Percentiles rank a stretch among this genome's conserved stretches.
These are phyloP conservation scores for Auricularia sp. DNA, from an alignment of 768 basidiomycete species.

Conservation along the genomic window DNA sequence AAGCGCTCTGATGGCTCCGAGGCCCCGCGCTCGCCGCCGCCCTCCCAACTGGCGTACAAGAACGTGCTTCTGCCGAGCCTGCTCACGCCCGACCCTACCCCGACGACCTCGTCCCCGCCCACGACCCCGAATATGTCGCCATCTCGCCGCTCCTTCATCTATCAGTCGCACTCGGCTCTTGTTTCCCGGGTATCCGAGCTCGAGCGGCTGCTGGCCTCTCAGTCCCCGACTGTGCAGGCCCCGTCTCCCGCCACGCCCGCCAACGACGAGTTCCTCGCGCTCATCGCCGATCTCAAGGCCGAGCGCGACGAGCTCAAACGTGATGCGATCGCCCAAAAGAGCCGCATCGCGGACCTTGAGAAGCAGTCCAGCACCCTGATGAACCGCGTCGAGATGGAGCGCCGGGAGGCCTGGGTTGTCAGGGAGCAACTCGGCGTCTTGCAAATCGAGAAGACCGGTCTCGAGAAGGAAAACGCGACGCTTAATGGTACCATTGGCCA, in stretches of 20 bases:
- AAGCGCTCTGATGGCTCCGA: slow-evolving; percentile 35
- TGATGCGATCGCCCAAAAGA: slow-evolving; percentile 82
- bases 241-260: slow-evolving; percentile 7
- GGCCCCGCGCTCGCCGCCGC: slow-evolving; percentile 1
- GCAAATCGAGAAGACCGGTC: slow-evolving; percentile 53
- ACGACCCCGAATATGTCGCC: neutral
- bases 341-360: slow-evolving; percentile 66
- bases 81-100: slow-evolving; percentile 70
- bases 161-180: slow-evolving; percentile 74
- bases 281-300: slow-evolving; percentile 68
- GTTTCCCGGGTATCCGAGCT: slow-evolving; percentile 73
- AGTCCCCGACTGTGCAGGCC: neutral
- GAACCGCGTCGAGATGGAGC: slow-evolving; percentile 63
- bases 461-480: slow-evolving; percentile 39
- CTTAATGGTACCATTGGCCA: slow-evolving; percentile 21
- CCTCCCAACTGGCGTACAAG: neutral
- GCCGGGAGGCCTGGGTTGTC: slow-evolving; percentile 77
- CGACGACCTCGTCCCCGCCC: slow-evolving; percentile 29
- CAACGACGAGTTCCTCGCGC: slow-evolving; percentile 62
- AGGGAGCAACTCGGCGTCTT: slow-evolving; percentile 56
- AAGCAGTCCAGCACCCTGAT: slow-evolving; percentile 54
- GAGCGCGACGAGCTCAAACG: slow-evolving; percentile 84
- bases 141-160: slow-evolving; percentile 68
- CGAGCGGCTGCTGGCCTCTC: slow-evolving; percentile 51
- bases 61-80: slow-evolving; percentile 19